Percentiles rank a stretch among this genome's conserved stretches.
These are phyloP conservation scores for Scheffersomyces illinoinensis DNA, from an alignment of 1,139 yeast species.

Conservation along the genomic window DNA sequence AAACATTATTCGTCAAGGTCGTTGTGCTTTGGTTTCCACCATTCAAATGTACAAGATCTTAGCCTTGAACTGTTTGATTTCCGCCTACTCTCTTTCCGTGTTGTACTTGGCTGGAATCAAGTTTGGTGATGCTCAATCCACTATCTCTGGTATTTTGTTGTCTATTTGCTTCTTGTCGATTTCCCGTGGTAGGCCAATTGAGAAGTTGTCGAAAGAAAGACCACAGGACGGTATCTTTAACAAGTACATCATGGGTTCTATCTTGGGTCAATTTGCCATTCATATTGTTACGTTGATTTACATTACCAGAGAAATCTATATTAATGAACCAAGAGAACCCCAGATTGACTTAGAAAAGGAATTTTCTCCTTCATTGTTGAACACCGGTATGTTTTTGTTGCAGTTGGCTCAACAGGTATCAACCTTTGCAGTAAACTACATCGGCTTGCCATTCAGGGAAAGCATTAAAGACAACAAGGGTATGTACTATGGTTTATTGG, in stretches of 20 bases:
- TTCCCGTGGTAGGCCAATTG: slow-evolving; percentile 89
- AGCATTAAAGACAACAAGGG: slow-evolving; percentile 88
- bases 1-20: slow-evolving; percentile 94
- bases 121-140: slow-evolving; percentile 96
- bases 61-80: slow-evolving; percentile 94
- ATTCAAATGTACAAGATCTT: slow-evolving; percentile 98
- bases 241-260: slow-evolving; percentile 94
- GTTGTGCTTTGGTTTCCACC: slow-evolving; percentile 96
- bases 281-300: slow-evolving; percentile 83
- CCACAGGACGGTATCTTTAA: slow-evolving; percentile 98
- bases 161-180: slow-evolving; percentile 95
- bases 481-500: slow-evolving; percentile 93
- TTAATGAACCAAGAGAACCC: slow-evolving; percentile 88
- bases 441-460: slow-evolving; percentile 96
- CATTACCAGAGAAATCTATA: slow-evolving; percentile 79
- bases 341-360: slow-evolving; percentile 86
- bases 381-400: slow-evolving; percentile 92
- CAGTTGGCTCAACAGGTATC: slow-evolving; percentile 97
- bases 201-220: slow-evolving; percentile 87
- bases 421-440: slow-evolving; percentile 96
- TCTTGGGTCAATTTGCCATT: slow-evolving; percentile 92
- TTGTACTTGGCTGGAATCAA: slow-evolving; percentile 96
- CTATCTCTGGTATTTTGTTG: slow-evolving; percentile 85
- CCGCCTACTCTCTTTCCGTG: slow-evolving; percentile 93
- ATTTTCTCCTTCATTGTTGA: slow-evolving; percentile 84